Evolutionary conservation across 768 basidiomycete genomes (phyloP).

Genomic region (Russula vinacea): DNA sequence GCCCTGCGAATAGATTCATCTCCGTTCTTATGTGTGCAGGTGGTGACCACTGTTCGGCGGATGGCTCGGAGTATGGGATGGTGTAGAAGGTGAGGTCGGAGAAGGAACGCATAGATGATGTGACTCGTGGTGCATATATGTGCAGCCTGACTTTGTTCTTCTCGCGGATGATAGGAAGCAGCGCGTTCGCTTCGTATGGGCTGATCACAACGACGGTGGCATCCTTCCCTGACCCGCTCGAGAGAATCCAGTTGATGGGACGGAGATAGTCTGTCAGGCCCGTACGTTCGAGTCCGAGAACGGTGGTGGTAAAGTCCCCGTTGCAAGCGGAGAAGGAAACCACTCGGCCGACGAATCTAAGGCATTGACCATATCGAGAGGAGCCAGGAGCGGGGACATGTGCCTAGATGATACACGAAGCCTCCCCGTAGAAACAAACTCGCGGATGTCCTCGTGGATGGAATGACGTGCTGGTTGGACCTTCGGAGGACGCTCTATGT

Average conservation of each 20-base stretch:
- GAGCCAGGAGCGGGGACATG: constrained; percentile 5
- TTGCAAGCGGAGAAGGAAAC: constrained; percentile 19
- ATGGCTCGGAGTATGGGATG: not conserved
- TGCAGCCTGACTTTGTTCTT: constrained; percentile 20
- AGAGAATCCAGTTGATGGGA: constrained; percentile 23
- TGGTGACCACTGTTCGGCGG: not conserved
- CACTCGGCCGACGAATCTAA: not conserved
- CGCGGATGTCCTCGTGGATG: constrained; percentile 7
- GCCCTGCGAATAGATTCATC: constrained; percentile 21
- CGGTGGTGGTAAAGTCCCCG: constrained; percentile 19
- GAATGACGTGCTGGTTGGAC: constrained; percentile 2
- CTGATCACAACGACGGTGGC: constrained; percentile 14
- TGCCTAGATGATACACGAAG: not conserved
- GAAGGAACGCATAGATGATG: constrained; percentile 17
- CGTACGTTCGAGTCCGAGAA: not conserved
- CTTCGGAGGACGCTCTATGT: constrained; percentile 14
- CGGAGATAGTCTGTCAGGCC: constrained; percentile 21
- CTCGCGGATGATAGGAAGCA: constrained; percentile 20
- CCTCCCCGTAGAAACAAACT: constrained; percentile 16
- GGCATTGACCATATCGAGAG: not conserved
- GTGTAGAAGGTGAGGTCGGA: constrained; percentile 15
- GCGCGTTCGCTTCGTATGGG: constrained; percentile 23
- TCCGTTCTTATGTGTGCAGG: constrained; percentile 14
- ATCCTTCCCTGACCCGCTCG: constrained; percentile 17
- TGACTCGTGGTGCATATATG: constrained; percentile 17